A percentile compares a stretch with the other conserved stretches of the same genome.
Evolutionary conservation across 225 moss, liverwort and hornwort genomes (phyloP).

Genomic region (Lunularia cruciata): DNA sequence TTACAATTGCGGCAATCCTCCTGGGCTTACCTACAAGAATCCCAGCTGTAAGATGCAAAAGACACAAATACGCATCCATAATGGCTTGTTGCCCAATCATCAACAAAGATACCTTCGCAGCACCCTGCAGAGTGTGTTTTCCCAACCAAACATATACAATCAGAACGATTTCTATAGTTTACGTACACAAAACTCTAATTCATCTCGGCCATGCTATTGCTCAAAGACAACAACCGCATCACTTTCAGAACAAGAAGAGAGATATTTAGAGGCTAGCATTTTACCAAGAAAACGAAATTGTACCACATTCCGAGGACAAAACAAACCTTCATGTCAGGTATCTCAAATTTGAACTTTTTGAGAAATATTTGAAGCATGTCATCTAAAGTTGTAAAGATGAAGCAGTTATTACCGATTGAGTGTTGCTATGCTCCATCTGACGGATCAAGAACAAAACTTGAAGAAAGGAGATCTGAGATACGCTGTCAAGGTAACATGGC

Average conservation of each 20-base stretch:
- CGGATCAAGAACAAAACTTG: conserved; percentile 98
- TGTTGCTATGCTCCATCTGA: conserved; percentile 99
- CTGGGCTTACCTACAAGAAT: conserved; percentile 80
- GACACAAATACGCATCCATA: conserved; percentile 96
- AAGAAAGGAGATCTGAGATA: conserved; percentile 78
- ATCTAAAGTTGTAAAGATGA: neutral
- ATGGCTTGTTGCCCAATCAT: conserved; percentile 99
- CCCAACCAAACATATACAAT: neutral
- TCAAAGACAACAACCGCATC: too few relatives aligned
- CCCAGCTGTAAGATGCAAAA: conserved; percentile 96
- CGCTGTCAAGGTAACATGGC: conserved; percentile 40
- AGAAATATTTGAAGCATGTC: neutral
- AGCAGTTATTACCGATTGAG: conserved; percentile 65
- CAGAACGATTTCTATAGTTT: too few relatives aligned
- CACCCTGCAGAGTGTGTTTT: conserved; percentile 49
- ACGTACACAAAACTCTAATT: too few relatives aligned
- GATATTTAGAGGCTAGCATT: too few relatives aligned
- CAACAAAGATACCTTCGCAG: conserved; percentile 89
- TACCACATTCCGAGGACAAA: too few relatives aligned
- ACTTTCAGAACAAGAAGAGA: too few relatives aligned
- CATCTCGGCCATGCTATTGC: too few relatives aligned
- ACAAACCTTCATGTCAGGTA: too few relatives aligned
- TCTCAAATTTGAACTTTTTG: neutral
- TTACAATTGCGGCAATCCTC: too few relatives aligned
- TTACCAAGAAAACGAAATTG: too few relatives aligned